Percentiles rank a stretch among this genome's conserved stretches.
Conservation (phyloP, 768 basidiomycete species). For the Pleurotus djamor region DNA sequence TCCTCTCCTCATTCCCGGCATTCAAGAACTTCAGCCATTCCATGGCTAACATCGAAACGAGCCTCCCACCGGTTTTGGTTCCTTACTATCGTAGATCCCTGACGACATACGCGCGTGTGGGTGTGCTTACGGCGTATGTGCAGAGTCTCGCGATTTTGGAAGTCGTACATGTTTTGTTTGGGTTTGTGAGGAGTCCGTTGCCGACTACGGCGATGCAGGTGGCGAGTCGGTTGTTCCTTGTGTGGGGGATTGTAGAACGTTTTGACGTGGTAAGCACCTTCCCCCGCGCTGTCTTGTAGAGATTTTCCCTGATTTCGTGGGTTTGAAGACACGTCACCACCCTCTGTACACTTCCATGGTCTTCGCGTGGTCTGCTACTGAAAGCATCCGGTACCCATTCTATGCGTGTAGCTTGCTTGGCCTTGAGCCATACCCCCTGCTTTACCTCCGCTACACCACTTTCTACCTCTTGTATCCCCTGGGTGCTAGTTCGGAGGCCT, state of each 20-base stretch:
- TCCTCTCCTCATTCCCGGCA: slow-evolving; percentile 32
- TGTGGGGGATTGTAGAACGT: slow-evolving; percentile 79
- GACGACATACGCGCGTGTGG: slow-evolving; percentile 63
- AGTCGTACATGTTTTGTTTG: slow-evolving; percentile 74
- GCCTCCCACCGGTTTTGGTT: slow-evolving; percentile 33
- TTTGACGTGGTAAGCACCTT: slow-evolving; percentile 53
- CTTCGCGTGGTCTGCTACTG: slow-evolving; percentile 88
- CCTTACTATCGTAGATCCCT: slow-evolving; percentile 47
- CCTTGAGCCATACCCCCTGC: slow-evolving; percentile 45
- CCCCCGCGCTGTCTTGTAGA: not conserved
- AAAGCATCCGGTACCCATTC: slow-evolving; percentile 89
- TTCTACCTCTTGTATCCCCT: slow-evolving; percentile 94
- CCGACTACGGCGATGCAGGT: slow-evolving; percentile 80
- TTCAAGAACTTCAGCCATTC: slow-evolving; percentile 24
- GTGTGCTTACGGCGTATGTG: slow-evolving; percentile 61
- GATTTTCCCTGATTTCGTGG: not conserved
- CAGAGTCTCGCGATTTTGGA: slow-evolving; percentile 87
- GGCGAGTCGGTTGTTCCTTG: slow-evolving; percentile 72
- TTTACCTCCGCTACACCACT: slow-evolving; percentile 85
- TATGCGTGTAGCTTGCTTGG: slow-evolving; percentile 73
- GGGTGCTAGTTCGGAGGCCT: slow-evolving; percentile 90
- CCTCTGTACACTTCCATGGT: slow-evolving; percentile 92
- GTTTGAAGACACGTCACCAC: slow-evolving; percentile 55
- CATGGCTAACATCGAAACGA: slow-evolving; percentile 26
- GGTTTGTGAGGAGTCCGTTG: slow-evolving; percentile 78